Evolutionary conservation across 345 rosid species (phyloP), one percentile per base, ranked within the genome.

Genomic region (Eucalyptus virginea): DNA sequence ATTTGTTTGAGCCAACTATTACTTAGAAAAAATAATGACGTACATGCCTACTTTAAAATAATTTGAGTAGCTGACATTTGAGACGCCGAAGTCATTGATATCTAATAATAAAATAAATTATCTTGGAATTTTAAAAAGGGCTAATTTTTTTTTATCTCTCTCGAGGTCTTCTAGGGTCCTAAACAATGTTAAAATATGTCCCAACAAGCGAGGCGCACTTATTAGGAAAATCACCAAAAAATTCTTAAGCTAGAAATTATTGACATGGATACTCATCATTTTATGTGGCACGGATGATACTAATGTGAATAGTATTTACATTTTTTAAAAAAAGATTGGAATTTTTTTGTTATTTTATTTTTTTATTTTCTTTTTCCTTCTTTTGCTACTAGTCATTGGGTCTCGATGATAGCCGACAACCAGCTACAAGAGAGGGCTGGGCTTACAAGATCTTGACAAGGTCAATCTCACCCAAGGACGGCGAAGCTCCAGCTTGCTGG

Each of bases 401-500:
- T 52, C 24, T 52, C 2, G 0, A 52, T 52, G 56, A 52, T 1
- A 19, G 10, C 1, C 0, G 3, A 0, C 62, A 56, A 56, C 62
- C 3, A 56, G 12, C 12, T 6, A 56, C 3, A 24, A 21, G 12
- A 56, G 62, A 56, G 62, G 30, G 12, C 1, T 56, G 0, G 28
- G 28, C 30, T 56, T 3, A 56, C 62, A 10, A 56, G 62, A 56
- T 56, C 30, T 2, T 0, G 0, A 24, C 30, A 24, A 9, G 30
- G 30, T 56, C 9, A 10, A 24, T 11, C 30, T 23, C 62, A 56
- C 13, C 12, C 3, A 3, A 9, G 30, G 62, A 56, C 0, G 1
- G 13, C 0, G 3, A 56, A 5, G 62, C 30, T 56, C 6, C 0
- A 9, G 3, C 62, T 56, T 24, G 62, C 13, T 23, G 1, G 13